These are phyloP conservation scores for Neofusicoccum parvum DNA, from an alignment of 2,329 filamentous ascomycete genomes.

Conservation along the genomic window DNA sequence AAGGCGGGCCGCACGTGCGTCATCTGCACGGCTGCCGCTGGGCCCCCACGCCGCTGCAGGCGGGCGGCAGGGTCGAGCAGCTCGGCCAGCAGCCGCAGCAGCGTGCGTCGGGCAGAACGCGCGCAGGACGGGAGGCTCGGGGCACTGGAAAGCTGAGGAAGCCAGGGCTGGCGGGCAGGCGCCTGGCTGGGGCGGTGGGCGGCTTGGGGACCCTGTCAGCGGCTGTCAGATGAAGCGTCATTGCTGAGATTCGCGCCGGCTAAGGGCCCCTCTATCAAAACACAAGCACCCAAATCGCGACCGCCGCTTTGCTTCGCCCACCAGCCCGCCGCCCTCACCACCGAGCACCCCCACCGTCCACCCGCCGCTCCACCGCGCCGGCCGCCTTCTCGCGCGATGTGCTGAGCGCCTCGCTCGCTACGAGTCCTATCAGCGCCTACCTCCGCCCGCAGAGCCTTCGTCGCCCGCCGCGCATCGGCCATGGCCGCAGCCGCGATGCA, in stretches of 20 bases:
- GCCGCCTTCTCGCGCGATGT: conserved; percentile 3
- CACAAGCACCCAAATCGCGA: conserved; percentile 14
- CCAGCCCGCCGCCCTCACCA: background rate
- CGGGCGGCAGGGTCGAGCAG: conserved; percentile 1
- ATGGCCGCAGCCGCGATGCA: conserved; percentile 39
- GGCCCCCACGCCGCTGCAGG: conserved; percentile 2
- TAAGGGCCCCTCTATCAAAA: conserved; percentile 16
- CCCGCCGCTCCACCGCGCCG: conserved; percentile 24
- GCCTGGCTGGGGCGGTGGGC: background rate
- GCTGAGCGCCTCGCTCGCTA: conserved; percentile 9
- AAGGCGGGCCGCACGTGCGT: conserved; percentile 8
- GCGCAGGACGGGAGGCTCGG: too few relatives aligned
- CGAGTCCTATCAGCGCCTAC: background rate
- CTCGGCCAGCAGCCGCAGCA: background rate
- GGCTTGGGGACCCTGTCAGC: background rate
- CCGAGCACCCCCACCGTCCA: background rate
- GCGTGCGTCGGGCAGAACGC: background rate
- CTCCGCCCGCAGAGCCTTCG: conserved; percentile 18
- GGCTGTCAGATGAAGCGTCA: conserved; percentile 9
- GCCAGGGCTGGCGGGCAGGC: background rate
- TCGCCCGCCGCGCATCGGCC: conserved; percentile 22
- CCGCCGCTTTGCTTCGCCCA: conserved; percentile 23
- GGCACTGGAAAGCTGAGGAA: background rate
- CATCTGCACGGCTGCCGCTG: conserved; percentile 8
- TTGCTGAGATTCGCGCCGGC: conserved; percentile 15